These are phyloP conservation scores for Thraustotheca clavata DNA, from an alignment of 352 stramenopile genomes.

Conservation along the genomic window DNA sequence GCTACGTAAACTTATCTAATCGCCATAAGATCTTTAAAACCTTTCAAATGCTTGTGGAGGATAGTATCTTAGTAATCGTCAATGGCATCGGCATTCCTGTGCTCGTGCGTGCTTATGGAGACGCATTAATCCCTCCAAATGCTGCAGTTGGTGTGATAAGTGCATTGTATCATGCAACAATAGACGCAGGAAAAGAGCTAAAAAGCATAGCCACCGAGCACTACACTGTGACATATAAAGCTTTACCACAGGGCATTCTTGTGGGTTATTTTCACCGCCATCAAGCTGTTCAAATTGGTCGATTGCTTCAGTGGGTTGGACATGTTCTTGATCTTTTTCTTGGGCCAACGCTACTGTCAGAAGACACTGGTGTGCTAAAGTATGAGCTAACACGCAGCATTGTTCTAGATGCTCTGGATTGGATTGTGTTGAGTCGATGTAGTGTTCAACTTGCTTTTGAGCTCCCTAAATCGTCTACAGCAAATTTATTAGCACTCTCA, in stretches of 20 bases:
- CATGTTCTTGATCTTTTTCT: neutral
- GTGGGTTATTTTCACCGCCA: slow-evolving; percentile 9
- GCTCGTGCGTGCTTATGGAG: slow-evolving; percentile 38
- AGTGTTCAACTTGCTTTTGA: neutral
- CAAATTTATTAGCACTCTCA: neutral
- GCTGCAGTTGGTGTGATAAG: slow-evolving; percentile 38
- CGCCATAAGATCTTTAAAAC: slow-evolving; percentile 17
- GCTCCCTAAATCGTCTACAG: neutral
- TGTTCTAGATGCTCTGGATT: neutral
- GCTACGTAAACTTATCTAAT: slow-evolving; percentile 60
- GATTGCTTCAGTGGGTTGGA: neutral
- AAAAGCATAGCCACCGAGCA: neutral
- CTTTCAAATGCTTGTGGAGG: slow-evolving; percentile 12
- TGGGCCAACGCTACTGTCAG: neutral
- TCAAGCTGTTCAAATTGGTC: neutral
- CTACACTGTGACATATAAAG: neutral
- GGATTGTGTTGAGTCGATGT: neutral
- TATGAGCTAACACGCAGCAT: slow-evolving; percentile 4
- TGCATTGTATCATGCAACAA: slow-evolving; percentile 37
- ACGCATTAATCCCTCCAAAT: slow-evolving; percentile 35
- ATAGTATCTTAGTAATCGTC: slow-evolving; percentile 41
- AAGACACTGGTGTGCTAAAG: slow-evolving; percentile 2
- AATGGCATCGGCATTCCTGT: slow-evolving; percentile 41
- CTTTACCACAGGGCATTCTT: neutral
- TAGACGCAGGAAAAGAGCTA: neutral